Base-by-base conservation (phyloP, 108 stramenopile genomes). In the Cylindrotheca fusiformis region DNA sequence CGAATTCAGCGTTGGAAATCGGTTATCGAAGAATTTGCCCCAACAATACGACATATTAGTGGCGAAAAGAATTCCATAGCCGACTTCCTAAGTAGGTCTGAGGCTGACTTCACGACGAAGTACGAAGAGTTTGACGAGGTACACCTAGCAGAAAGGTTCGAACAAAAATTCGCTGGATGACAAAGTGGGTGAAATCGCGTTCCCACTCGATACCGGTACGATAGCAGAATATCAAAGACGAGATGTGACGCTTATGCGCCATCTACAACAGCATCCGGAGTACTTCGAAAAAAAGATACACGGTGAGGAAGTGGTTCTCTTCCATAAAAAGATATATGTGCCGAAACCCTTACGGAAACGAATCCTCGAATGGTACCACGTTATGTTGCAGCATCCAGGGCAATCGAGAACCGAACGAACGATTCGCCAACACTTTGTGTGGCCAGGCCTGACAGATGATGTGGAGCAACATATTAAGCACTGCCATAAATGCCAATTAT, bases 1-100 rank as follows among this genome's bases (percentile, higher is more conserved):
- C 58, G 76, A 17, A 58, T 77, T 0, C 33, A 63, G n/a, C 51
- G 78, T 0, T 83, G 82, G 82, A 51, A 69, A 20, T 32, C 74
- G 1, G 17, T 71, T 10, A 31, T 83, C 28, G 75, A 83, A 60
- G 78, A 77, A 32, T 76, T 63, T 60, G 58, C 60, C 0, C 64
- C 69, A 19, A 55, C 53, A 31, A 50, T 80, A 4, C 28, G 32
- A 1, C 60, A 78, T 48, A 52, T 75, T 14, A 62, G 63, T 46
- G 76, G 75, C 24, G 44, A 45, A 44, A 22, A 55, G 29, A 81
- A 85, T 57, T 33, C 61, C 25, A 32, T 78, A 32, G 79, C 76
- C 41, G 76, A 80, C n/a, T n/a, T n/a, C n/a, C n/a, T n/a, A n/a
- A n/a, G n/a, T n/a, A n/a, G n/a, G n/a, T n/a, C n/a, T n/a, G n/a